Conservation (phyloP, 441 rosid species). For the Croton setiger region DNA sequence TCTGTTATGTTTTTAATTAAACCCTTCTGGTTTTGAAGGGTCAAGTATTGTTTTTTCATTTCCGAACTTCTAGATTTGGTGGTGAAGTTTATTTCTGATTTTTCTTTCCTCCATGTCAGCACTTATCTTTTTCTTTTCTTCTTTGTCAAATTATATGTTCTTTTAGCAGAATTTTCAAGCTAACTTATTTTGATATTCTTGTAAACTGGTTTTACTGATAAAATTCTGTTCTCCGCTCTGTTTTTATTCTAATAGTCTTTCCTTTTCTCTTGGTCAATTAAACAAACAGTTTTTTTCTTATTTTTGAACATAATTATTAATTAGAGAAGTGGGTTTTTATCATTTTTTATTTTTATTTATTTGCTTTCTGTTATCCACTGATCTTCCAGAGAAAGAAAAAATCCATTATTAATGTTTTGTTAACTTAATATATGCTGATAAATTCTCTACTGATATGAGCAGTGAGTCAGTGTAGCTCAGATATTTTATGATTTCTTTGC, state of each 20-base stretch:
- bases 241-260: conserved; percentile 17
- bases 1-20: not conserved
- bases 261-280: not conserved
- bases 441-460: conserved; percentile 1
- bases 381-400: not conserved
- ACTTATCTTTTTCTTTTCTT: conserved; percentile 3
- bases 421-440: not conserved
- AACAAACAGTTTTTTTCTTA: not conserved
- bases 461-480: not conserved
- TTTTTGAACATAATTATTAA: not conserved
- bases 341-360: too few species aligned
- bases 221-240: conserved; percentile 1
- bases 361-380: not conserved
- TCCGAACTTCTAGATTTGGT: not conserved
- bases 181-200: not conserved
- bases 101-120: conserved; percentile 6
- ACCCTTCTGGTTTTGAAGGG: not conserved
- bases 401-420: not conserved
- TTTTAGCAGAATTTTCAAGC: conserved; percentile 12
- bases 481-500: not conserved
- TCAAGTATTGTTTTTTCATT: not conserved
- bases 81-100: not conserved
- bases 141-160: not conserved
- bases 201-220: not conserved
- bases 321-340: not conserved